Evolutionary conservation across 2,329 filamentous ascomycete genomes (phyloP), one percentile per base, ranked within the genome.

Genomic region (Pseudogymnoascus sp.): DNA sequence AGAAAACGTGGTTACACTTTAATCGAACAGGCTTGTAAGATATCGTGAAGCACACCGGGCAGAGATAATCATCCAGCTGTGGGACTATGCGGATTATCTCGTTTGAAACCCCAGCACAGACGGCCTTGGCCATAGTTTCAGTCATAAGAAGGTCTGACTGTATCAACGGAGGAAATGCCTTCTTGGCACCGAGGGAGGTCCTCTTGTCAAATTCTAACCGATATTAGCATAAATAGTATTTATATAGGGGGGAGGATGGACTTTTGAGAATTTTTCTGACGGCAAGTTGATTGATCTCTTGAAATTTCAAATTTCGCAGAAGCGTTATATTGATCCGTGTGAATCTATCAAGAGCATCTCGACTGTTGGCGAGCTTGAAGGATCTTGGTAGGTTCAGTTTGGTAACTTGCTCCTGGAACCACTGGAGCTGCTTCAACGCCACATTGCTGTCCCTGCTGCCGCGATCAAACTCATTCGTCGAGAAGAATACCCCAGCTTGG

Each of bases 191-290:
- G 17, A 95, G 78, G 0, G 88, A 85, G 1, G 91, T 96, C 63
- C 86, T 84, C 74, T 96, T 96, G 75, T 94, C 90, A 71, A 96
- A 96, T 75, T 93, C 85, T 92, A 65, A 6, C 7, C n/a, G 3
- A 17, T 27, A 31, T 63, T 27, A 60, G 51, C 59, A 64, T 59
- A 25, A 44, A 21, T 21, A 35, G 9, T 21, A 55, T 21, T 21
- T 5, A 17, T 33, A 55, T 21, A 17, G 17, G 9, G 15, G 48
- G 29, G 12, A 29, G 9, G 48, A 31, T 33, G 74, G 72, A 89
- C 87, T 96, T 74, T 96, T 96, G 61, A 96, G 76, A 60, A 96
- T 96, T 74, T 96, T 96, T 35, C 78, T 79, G 69, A 94, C 84
- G 0, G 91, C 91, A 31, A 82, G 82, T 66, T 84, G 84, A 69